Evolutionary conservation across 2,329 filamentous ascomycete genomes (phyloP).

Genomic region (Nothophaeocryptopus gaeumannii): DNA sequence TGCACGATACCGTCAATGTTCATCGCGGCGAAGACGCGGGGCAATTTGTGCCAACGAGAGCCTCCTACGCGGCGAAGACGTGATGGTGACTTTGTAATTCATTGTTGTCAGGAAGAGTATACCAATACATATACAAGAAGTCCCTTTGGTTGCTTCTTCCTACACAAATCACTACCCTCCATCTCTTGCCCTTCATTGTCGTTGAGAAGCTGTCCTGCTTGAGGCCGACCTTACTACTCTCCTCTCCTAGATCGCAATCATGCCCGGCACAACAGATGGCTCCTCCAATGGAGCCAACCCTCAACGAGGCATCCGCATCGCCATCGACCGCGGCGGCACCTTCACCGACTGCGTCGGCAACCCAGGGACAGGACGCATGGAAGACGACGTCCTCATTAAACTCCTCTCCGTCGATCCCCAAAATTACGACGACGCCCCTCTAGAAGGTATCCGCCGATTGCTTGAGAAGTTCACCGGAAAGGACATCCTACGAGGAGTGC

Average conservation of each 20-base stretch:
- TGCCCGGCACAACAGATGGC: constrained; percentile 16
- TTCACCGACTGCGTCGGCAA: constrained; percentile 93
- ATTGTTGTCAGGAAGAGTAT: no score
- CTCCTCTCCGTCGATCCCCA: constrained; percentile 84
- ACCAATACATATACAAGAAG: no score
- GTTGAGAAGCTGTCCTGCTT: background rate
- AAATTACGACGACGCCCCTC: constrained; percentile 86
- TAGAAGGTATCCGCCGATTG: constrained; percentile 85
- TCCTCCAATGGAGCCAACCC: constrained; percentile 9
- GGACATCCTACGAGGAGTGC: constrained; percentile 75
- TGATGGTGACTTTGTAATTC: no score
- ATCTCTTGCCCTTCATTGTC: no score
- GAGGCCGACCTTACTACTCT: background rate
- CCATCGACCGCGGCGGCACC: constrained; percentile 77
- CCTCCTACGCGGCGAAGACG: no score
- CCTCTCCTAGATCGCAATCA: background rate
- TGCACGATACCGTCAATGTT: no score
- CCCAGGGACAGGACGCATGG: constrained; percentile 63
- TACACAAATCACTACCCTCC: no score
- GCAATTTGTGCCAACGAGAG: no score
- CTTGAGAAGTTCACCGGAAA: constrained; percentile 71
- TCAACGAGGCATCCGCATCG: constrained; percentile 64
- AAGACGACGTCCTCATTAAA: constrained; percentile 79
- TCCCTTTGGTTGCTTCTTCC: no score
- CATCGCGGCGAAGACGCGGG: no score